Evolutionary conservation across 441 rosid species (phyloP).

Genomic region (Macaranga tanarius): DNA sequence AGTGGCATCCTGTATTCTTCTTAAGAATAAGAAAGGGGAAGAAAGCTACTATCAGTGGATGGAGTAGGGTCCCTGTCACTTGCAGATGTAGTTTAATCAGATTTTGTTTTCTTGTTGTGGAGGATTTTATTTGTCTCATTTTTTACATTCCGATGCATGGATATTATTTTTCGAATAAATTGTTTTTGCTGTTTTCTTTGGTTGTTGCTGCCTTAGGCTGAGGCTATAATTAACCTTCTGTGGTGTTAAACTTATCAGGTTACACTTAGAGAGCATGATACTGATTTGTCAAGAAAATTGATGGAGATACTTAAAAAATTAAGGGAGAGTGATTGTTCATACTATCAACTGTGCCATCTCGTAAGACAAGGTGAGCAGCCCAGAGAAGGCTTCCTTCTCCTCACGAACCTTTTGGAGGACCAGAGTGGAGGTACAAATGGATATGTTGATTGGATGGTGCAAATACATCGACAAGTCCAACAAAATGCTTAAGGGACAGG

Average conservation of each 20-base stretch:
- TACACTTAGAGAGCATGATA: conserved; percentile 54
- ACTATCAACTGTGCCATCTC: conserved; percentile 68
- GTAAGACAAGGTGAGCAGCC: conserved; percentile 99
- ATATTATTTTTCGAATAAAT: background rate
- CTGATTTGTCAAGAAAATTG: conserved; percentile 86
- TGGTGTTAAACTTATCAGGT: conserved; percentile 49
- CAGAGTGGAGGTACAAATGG: conserved; percentile 71
- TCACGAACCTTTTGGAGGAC: conserved; percentile 81
- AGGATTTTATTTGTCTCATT: background rate
- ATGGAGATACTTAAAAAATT: conserved; percentile 56
- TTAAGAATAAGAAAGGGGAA: background rate
- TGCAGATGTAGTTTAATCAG: background rate
- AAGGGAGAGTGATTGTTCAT: conserved; percentile 71
- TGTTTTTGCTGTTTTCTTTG: background rate
- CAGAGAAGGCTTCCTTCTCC: conserved; percentile 83
- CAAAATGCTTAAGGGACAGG: conserved; percentile 60
- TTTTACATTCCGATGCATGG: background rate
- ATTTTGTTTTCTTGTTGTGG: background rate
- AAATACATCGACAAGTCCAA: conserved; percentile 84
- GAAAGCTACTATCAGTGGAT: background rate
- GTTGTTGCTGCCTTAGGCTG: background rate
- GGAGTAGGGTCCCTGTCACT: background rate
- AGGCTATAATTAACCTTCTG: conserved; percentile 15
- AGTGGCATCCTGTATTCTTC: background rate
- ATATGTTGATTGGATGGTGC: conserved; percentile 78